Evolutionary conservation across 805 yeast species (phyloP), one percentile per base, ranked within the genome.

Genomic region (Isabelozyma rhagii): DNA sequence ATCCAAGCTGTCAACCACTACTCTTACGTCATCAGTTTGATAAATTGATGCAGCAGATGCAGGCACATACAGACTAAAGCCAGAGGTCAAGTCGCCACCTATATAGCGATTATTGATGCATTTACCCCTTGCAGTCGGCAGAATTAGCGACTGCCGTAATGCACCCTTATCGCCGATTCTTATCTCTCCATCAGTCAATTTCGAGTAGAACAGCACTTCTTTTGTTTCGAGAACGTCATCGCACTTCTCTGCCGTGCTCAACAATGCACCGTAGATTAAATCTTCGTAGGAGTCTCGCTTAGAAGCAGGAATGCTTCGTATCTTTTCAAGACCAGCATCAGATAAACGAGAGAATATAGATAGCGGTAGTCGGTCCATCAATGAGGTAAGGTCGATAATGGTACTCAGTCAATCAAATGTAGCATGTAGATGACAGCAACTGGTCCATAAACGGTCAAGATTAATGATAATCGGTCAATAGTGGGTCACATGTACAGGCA

Each of bases 31-130:
- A 8, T 55, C 55, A 46, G 60, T 51, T 47, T 25, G 55, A 44
- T 51, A 62, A 11, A 62, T 47, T 7, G 48, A 51, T 11, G 47
- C 41, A 8, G 44, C 36, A 11, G 48, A 44, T 11, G 52, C 54
- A 25, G 49, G 55, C 8, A 14, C 38, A 36, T 50, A 59, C 15
- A 49, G 34, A 13, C 50, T 53, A 47, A 34, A 59, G 1, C 65
- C 67, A 8, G 45, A 41, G 6, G 58, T 43, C 18, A 63, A 47
- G 48, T 58, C 58, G 3, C 57, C 28, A 0, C 67, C 66, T 9
- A 63, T 50, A 8, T 58, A 36, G 5, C 44, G 34, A 13, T 21
- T 13, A 21, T 15, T 5, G 5, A 14, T 5, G 13, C 18, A n/a
- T 39, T 39, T 5, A 39, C 39, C n/a, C 14, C 34, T 46, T 11